Base-by-base conservation (phyloP, 345 rosid genomes). In the Mercurialis annua region DNA sequence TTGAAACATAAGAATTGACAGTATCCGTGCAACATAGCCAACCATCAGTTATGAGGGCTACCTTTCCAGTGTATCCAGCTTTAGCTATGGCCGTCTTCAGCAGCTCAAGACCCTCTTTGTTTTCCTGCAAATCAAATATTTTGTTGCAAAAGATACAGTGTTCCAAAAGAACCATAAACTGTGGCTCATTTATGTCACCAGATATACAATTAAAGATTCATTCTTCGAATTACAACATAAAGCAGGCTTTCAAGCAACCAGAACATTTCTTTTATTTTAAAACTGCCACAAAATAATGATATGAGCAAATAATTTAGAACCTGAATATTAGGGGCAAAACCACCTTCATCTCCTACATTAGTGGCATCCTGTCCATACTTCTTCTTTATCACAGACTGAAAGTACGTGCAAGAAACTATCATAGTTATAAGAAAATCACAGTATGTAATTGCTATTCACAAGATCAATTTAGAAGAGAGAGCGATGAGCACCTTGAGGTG, bases 361-460 rank as follows among this genome's bases (percentile, higher is more conserved):
- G 96, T 91, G 27, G 99, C 99, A 81, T 94, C 99, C 78, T 94
- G 99, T 14, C 99, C 99, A n/a, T 94, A 94, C 84, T 94, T 91
- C 89, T 89, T 89, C 78, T 89, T 89, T 24, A 89, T 89, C 67
- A 89, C 92, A 68, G 90, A 49, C 92, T 86, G 70, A 30, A 70
- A 62, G 10, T 18, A 55, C 16, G 51, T 4, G 34, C 26, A 27
- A 27, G 9, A 23, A 17, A 29, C n/a, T 10, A 40, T 30, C 33
- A 17, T n/a, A n/a, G n/a, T n/a, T n/a, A n/a, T n/a, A n/a, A 26
- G 0, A 29, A 51, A 21, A 26, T 10, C 1, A 26, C 4, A 1
- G 18, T 17, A 53, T 40, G 34, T 24, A 18, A 10, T 10, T 5
- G 18, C 6, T 16, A 53, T 27, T 17, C 18, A 62, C 38, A 40